Base-by-base conservation (phyloP, 345 rosid genomes). In the Dipteronia sinensis region DNA sequence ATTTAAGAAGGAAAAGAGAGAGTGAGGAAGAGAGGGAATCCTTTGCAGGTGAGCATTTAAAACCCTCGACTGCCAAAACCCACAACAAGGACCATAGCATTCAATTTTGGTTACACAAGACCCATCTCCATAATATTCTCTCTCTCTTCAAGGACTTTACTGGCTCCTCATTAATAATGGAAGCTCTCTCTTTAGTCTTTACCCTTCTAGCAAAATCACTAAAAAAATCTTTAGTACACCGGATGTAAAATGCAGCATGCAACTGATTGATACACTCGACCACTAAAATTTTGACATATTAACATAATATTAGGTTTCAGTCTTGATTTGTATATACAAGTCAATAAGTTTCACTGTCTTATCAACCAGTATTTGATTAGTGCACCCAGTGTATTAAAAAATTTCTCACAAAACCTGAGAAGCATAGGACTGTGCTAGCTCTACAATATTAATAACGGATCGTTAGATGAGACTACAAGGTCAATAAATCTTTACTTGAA, bases 1-100 rank as follows among this genome's bases (percentile, higher is more conserved):
- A 77, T 56, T 67, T 67, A 76, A 69, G 68, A 49, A 69, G 74
- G 59, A 47, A 59, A 73, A 66, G 77, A 38, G 67, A 76, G 73
- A 40, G 77, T 15, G 6, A 38, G 61, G 55, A 10, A 46, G 49
- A 29, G 64, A 67, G 74, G 19, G 31, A 59, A 19, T 59, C 64
- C 5, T 65, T 66, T 49, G 71, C 80, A 56, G 81, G 63, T 38
- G 78, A 25, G 88, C 82, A 85, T 80, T 85, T 68, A 85, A 80
- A 78, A 68, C 76, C 47, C 70, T 71, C 59, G 78, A 64, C 82
- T 69, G 74, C 79, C 83, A 78, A 78, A 51, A 79, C 61, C 73
- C 72, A 55, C 65, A 75, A 55, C 76, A 27, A 80, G 85, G 80
- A 74, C 67, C 78, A 77, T 49, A 56, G 79, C 85, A 85, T 85